A percentile compares a stretch with the other conserved stretches of the same genome.
These are phyloP conservation scores for Aureobasidium zeae DNA, from an alignment of 2,329 filamentous ascomycete species.

Conservation along the genomic window DNA sequence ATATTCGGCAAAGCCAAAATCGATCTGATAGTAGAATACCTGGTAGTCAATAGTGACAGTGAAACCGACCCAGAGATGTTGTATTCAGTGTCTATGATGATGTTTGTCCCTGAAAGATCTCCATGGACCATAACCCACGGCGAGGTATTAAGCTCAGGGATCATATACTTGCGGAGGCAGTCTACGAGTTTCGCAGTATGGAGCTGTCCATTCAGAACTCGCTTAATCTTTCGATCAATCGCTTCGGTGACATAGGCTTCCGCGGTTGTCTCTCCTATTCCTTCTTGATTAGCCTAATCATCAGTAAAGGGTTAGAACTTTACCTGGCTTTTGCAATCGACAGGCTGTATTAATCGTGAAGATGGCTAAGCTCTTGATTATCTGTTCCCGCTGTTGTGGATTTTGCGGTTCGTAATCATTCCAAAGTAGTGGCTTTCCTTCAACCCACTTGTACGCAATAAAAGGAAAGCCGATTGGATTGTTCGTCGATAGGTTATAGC, in stretches of 20 bases:
- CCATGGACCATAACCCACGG: not conserved
- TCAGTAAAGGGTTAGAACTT: not conserved
- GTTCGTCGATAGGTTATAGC: not conserved
- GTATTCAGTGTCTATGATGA: not conserved
- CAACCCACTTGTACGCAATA: not conserved
- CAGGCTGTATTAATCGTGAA: not conserved
- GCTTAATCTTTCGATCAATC: conserved; percentile 3
- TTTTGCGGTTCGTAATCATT: not conserved
- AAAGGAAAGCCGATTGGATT: not conserved
- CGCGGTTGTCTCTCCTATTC: not conserved
- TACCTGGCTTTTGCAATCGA: conserved; percentile 1
- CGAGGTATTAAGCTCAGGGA: not conserved
- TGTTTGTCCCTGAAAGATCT: not conserved
- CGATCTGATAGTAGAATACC: conserved; percentile 1
- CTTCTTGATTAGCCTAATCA: not conserved
- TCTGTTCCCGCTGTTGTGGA: not conserved
- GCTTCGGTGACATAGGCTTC: not conserved
- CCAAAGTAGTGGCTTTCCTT: not conserved
- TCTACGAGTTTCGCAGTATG: not conserved
- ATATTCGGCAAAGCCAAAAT: conserved; percentile 4
- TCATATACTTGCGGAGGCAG: not conserved
- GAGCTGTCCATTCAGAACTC: conserved; percentile 1
- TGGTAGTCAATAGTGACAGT: not conserved
- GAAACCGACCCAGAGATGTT: not conserved
- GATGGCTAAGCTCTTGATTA: not conserved